phyloP scores from a whole-genome alignment of 768 basidiomycete genomes.

The Lyophyllum semitale region DNA sequence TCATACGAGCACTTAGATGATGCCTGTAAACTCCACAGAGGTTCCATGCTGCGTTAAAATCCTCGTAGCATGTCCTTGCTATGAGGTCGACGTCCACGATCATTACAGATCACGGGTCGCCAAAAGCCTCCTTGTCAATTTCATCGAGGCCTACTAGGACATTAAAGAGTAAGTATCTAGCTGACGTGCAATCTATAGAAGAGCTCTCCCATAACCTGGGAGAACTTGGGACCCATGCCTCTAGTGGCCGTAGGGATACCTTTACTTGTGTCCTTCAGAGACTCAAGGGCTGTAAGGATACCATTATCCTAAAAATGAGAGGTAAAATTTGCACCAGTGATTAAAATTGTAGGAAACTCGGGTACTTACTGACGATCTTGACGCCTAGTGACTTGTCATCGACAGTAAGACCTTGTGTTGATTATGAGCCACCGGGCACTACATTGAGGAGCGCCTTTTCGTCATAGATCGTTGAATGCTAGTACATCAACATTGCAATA shows the following conservation, averaged over 20 bases:
- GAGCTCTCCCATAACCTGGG: constrained; percentile 47
- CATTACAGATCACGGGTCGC: too few species aligned
- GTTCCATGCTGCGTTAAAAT: too few species aligned
- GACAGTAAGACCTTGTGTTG: constrained; percentile 51
- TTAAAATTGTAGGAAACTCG: neutral
- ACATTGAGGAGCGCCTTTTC: constrained; percentile 47
- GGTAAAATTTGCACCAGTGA: constrained; percentile 40
- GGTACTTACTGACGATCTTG: constrained; percentile 38
- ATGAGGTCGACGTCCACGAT: too few species aligned
- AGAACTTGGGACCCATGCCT: constrained; percentile 55
- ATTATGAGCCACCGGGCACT: constrained; percentile 51
- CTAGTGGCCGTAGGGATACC: constrained; percentile 38
- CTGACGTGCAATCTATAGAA: neutral
- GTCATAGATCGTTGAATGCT: neutral
- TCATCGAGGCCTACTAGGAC: constrained; percentile 23
- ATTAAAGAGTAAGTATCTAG: neutral
- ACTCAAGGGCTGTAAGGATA: constrained; percentile 47
- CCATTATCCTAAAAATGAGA: constrained; percentile 46
- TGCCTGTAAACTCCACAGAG: too few species aligned
- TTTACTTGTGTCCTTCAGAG: constrained; percentile 50
- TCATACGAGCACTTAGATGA: too few species aligned
- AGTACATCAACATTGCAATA: constrained; percentile 1
- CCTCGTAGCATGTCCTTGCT: too few species aligned
- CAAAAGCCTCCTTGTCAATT: too few species aligned
- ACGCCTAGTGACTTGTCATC: constrained; percentile 46